phyloP scores from a whole-genome alignment of 306 rosid genomes.

The Castanospermum australe region DNA sequence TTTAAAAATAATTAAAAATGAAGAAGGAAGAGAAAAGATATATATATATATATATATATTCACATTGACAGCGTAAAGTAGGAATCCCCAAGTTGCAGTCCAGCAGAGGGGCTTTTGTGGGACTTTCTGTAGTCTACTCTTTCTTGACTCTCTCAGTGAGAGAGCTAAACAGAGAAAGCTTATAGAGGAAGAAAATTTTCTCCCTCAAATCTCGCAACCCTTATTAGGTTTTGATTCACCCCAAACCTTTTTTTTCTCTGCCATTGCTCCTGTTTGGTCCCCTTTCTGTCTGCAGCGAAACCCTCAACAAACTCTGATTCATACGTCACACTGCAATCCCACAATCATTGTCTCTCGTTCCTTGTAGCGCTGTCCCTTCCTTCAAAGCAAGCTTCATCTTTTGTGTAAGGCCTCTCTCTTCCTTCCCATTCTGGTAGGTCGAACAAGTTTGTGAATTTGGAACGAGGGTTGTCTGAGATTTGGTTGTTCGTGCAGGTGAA shows the following conservation, averaged over 20 bases:
- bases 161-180: slow-evolving; percentile 25
- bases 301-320: slow-evolving; percentile 10
- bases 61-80: no score
- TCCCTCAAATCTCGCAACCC: slow-evolving; percentile 29
- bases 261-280: slow-evolving; percentile 14
- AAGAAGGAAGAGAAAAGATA: no score
- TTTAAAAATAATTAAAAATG: no score
- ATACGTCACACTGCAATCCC: slow-evolving; percentile 8
- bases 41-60: no score
- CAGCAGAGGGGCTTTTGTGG: not conserved
- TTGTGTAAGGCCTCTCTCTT: not conserved
- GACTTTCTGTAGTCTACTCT: not conserved
- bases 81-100: not conserved
- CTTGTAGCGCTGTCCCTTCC: not conserved
- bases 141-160: not conserved
- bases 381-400: not conserved
- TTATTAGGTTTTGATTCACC: slow-evolving; percentile 8
- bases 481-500: slow-evolving; percentile 29
- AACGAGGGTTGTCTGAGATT: slow-evolving; percentile 18
- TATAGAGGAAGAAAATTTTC: slow-evolving; percentile 26
- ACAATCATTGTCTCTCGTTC: not conserved
- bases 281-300: slow-evolving; percentile 1
- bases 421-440: not conserved
- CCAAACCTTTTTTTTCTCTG: not conserved
- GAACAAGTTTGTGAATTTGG: no score